A percentile compares a stretch with the other conserved stretches of the same genome.
Evolutionary conservation across 345 rosid species (phyloP).

Genomic region (Brassica napus): DNA sequence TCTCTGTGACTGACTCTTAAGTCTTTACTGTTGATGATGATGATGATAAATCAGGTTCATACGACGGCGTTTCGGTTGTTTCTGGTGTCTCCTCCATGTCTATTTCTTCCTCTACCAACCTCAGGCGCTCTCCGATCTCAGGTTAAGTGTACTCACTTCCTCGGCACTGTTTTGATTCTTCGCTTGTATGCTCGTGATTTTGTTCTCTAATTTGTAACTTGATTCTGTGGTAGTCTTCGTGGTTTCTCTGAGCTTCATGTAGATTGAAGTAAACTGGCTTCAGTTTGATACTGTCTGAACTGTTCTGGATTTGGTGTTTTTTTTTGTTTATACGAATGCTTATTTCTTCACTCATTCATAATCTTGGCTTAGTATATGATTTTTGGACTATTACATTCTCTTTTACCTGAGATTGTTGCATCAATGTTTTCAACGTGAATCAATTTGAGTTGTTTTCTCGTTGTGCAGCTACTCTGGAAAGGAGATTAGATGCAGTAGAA

Average conservation of each 20-base stretch:
- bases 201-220: neutral
- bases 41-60: constrained; percentile 6
- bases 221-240: neutral
- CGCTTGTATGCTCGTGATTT: constrained; percentile 19
- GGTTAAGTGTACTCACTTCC: neutral
- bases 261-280: constrained; percentile 9
- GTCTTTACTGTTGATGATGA: constrained; percentile 8
- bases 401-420: neutral
- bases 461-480: constrained; percentile 39
- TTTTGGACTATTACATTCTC: neutral
- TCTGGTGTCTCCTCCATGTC: constrained; percentile 29
- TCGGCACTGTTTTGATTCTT: neutral
- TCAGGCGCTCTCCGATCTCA: constrained; percentile 32
- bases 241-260: neutral
- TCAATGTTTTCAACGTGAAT: neutral
- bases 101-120: constrained; percentile 17
- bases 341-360: neutral
- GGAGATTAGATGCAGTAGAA: constrained; percentile 34
- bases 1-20: neutral
- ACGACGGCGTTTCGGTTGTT: constrained; percentile 22
- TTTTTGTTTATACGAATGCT: neutral
- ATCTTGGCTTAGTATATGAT: neutral
- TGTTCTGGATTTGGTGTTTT: constrained; percentile 4
- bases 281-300: constrained; percentile 1
- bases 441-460: constrained; percentile 18